These are phyloP conservation scores for Anastatica hierochuntica DNA, from an alignment of 345 rosid species.

Conservation along the genomic window DNA sequence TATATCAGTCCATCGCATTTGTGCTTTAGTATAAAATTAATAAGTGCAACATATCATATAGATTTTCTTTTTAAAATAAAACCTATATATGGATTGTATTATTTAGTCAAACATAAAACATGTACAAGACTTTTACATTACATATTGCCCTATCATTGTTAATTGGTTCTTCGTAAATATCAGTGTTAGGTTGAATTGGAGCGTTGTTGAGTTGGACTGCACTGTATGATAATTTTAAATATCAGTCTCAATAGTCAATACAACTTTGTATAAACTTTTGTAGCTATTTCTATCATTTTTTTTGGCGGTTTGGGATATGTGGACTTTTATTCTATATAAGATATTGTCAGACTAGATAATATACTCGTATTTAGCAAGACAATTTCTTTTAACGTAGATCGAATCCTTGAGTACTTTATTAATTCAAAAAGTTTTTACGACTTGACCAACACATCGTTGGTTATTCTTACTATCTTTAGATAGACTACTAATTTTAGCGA, in stretches of 20 bases:
- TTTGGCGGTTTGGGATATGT: too few species aligned
- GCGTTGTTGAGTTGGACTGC: conserved; percentile 16
- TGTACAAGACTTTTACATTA: conserved; percentile 10
- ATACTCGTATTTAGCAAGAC: too few species aligned
- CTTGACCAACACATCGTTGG: too few species aligned
- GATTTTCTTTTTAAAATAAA: too few species aligned
- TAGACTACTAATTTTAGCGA: neutral
- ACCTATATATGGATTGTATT: too few species aligned
- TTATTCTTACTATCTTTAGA: conserved; percentile 19
- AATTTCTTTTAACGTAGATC: too few species aligned
- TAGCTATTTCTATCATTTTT: too few species aligned
- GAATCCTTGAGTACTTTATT: too few species aligned
- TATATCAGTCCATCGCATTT: too few species aligned
- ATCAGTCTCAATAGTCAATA: conserved; percentile 16
- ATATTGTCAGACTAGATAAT: too few species aligned
- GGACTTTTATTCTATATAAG: too few species aligned
- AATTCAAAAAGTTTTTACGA: too few species aligned
- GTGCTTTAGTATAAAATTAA: neutral
- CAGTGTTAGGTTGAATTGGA: conserved; percentile 15
- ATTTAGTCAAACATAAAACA: conserved; percentile 22
- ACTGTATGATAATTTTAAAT: conserved; percentile 4
- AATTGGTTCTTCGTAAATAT: conserved; percentile 4
- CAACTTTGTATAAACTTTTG: neutral
- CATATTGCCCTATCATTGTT: neutral
- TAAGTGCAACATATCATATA: conserved; percentile 9